Evolutionary conservation across 768 basidiomycete genomes (phyloP).

Genomic region (Russula abietina): DNA sequence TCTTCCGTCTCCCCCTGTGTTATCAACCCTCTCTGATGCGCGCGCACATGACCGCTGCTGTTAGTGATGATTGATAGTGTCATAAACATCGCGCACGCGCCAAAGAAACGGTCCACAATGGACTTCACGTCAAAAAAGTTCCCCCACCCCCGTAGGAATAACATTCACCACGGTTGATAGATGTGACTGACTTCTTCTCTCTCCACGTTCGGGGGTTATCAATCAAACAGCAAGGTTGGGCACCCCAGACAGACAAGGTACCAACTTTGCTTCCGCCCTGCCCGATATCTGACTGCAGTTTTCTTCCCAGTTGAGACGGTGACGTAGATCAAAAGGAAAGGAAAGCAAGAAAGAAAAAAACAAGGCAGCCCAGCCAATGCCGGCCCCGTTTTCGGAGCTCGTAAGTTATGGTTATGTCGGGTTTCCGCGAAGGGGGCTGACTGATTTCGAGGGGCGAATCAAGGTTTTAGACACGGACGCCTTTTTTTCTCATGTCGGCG

Average conservation of each 20-base stretch:
- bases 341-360: not conserved
- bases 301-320: not conserved
- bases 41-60: not conserved
- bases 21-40: not conserved
- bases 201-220: constrained; percentile 20
- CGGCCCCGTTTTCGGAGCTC: not conserved
- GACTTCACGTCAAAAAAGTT: not conserved
- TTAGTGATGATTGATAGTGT: not conserved
- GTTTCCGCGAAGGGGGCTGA: not conserved
- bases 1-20: not conserved
- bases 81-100: not conserved
- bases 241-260: not conserved
- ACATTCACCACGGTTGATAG: not conserved
- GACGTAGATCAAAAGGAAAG: not conserved
- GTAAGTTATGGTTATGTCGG: no score
- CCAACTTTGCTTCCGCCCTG: not conserved
- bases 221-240: not conserved
- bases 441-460: not conserved
- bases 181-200: no score
- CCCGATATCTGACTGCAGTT: not conserved
- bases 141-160: not conserved
- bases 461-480: constrained; percentile 1
- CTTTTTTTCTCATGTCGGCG: not conserved
- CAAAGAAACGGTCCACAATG: not conserved
- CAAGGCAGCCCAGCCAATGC: not conserved